These are phyloP conservation scores for Zygoascus bituminiphila DNA, from an alignment of 805 yeast species.

Conservation along the genomic window DNA sequence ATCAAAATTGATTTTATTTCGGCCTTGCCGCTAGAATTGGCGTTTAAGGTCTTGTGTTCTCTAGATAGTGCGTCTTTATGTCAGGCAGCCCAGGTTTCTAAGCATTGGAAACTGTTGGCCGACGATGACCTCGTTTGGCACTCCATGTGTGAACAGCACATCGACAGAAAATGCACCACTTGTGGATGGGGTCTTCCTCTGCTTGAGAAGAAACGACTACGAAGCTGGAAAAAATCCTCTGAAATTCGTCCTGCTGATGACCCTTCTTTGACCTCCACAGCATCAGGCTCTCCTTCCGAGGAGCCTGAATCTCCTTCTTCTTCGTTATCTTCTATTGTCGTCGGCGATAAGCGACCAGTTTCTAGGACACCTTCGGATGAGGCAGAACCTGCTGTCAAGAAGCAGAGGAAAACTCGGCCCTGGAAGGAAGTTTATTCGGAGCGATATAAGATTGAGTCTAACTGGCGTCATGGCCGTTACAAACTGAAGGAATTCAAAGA, in stretches of 20 bases:
- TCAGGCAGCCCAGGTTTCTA: slow-evolving; percentile 86
- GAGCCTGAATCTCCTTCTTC: background rate
- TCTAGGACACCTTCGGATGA: background rate
- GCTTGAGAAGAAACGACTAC: slow-evolving; percentile 61
- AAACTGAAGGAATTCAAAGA: slow-evolving; percentile 59
- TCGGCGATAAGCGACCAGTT: background rate
- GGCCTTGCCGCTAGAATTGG: slow-evolving; percentile 76
- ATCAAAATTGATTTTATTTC: slow-evolving; percentile 84
- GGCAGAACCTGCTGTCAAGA: background rate
- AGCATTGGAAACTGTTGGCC: slow-evolving; percentile 79
- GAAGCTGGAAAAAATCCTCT: slow-evolving; percentile 26
- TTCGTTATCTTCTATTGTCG: background rate
- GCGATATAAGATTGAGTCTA: slow-evolving; percentile 81
- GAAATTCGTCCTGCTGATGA: slow-evolving; percentile 21
- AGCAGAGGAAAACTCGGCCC: slow-evolving; percentile 51
- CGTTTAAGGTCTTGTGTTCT: slow-evolving; percentile 78
- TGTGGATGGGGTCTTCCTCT: slow-evolving; percentile 99
- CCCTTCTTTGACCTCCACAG: background rate
- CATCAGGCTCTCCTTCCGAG: background rate
- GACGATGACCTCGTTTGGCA: slow-evolving; percentile 98
- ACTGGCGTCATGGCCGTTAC: slow-evolving; percentile 85
- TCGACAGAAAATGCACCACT: slow-evolving; percentile 92
- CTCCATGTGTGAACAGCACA: slow-evolving; percentile 96
- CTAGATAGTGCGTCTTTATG: slow-evolving; percentile 91
- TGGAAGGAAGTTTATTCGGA: slow-evolving; percentile 95